phyloP scores from a whole-genome alignment of 2,329 filamentous ascomycete species.

The Xylariaceae sp. region DNA sequence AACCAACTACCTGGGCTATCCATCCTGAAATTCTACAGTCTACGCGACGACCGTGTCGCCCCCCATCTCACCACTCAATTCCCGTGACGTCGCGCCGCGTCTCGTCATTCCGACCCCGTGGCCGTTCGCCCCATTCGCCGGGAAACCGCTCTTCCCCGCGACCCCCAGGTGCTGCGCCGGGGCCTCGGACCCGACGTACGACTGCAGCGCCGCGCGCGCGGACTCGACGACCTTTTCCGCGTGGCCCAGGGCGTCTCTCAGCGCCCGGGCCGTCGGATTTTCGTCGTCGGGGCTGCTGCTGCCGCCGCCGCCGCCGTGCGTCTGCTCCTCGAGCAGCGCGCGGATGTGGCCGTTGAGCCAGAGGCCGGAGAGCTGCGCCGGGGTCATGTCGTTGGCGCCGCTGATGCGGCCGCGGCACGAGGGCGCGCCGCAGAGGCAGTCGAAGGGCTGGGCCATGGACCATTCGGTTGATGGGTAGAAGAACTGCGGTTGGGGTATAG shows the following conservation, averaged over 20 bases:
- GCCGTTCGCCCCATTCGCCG: conserved; percentile 8
- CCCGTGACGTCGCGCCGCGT: conserved; percentile 48
- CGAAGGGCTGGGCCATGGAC: conserved; percentile 68
- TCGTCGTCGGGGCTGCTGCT: conserved; percentile 22
- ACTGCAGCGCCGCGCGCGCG: conserved; percentile 38
- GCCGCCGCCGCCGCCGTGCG: background rate
- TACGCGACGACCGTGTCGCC: conserved; percentile 45
- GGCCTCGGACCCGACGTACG: conserved; percentile 27
- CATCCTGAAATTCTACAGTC: too few species aligned
- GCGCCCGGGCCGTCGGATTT: conserved; percentile 36
- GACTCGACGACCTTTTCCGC: conserved; percentile 45
- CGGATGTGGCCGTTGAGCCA: conserved; percentile 62
- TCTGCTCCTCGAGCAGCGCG: conserved; percentile 41
- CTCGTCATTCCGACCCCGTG: conserved; percentile 25
- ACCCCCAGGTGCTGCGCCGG: background rate
- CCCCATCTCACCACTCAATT: conserved; percentile 58
- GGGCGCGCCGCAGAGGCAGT: conserved; percentile 56
- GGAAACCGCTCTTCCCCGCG: conserved; percentile 1
- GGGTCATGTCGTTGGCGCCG: conserved; percentile 58
- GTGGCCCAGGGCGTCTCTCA: conserved; percentile 38
- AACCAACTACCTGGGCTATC: background rate
- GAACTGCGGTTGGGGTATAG: conserved; percentile 39
- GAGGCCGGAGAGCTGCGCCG: conserved; percentile 48
- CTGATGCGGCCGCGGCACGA: conserved; percentile 58
- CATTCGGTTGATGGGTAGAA: conserved; percentile 76